phyloP scores from a whole-genome alignment of 163 green algal species.

The Scenedesmus sp. region DNA sequence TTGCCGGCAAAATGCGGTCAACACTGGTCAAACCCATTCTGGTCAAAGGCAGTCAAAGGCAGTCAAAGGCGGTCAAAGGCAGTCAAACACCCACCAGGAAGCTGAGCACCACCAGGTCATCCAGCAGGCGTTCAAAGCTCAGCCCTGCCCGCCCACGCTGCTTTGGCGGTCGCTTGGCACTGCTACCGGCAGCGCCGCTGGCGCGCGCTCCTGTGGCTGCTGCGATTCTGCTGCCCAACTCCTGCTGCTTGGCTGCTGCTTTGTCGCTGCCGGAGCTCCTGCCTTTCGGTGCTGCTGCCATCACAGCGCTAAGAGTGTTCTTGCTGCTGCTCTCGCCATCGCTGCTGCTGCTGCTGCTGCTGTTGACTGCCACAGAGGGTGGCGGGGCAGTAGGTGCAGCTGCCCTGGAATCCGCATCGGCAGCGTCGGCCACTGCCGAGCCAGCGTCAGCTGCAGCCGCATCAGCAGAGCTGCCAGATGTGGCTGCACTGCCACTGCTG shows the following conservation, averaged over 20 bases:
- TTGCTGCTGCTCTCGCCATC: background rate
- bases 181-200: background rate
- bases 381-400: background rate
- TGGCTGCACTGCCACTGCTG: background rate
- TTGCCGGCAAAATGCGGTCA: background rate
- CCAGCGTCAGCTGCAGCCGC: background rate
- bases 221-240: background rate
- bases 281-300: background rate
- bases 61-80: background rate
- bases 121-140: constrained; percentile 64
- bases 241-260: background rate
- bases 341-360: constrained; percentile 21
- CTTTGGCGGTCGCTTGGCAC: background rate
- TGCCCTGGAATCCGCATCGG: background rate
- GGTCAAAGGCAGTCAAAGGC: background rate
- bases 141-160: constrained; percentile 22
- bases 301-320: background rate
- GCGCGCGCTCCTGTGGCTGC: background rate
- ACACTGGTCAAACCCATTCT: background rate
- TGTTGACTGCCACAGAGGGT: constrained; percentile 8
- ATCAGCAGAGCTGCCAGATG: background rate
- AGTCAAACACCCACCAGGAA: constrained; percentile 61
- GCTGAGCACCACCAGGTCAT: constrained; percentile 70
- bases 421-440: background rate
- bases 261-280: background rate